Evolutionary conservation across 177 flowering plant genomes (phyloP), one percentile per base, ranked within the genome.

Genomic region (Telopea speciosissima): DNA sequence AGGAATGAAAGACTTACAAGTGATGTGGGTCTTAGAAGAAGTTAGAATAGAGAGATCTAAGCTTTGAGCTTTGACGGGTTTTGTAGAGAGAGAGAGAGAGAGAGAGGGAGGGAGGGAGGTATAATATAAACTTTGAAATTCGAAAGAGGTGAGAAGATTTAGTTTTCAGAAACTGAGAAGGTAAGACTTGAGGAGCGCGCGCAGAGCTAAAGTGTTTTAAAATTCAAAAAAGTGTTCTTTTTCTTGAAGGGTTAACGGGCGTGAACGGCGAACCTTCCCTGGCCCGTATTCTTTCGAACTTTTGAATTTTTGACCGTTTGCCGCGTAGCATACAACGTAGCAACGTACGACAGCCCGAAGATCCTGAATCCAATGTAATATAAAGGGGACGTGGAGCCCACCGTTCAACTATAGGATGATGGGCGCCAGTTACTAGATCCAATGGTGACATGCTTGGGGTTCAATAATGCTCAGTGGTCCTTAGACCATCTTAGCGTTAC

Each of bases 221-320:
- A 63, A 25, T 63, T 63, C 66, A 63, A 63, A 63, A 63, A 62
- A 26, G 42, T 16, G 66, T 59, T 22, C 22, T 59, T 24, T 23
- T 23, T 3, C 5, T 24, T 1, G 11, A 63, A 40, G 21, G 42
- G 42, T 63, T 63, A 28, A 63, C 66, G 40, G 66, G 66, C 22
- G 19, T 19, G 65, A 62, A 8, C 40, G 7, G 40, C 0, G 40
- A 62, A 24, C 40, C 65, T 26, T 24, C 21, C n/a, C 31, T 63
- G 40, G 66, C 66, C 42, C 66, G 66, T 40, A 3, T 63, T 63
- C 2, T 28, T 63, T 63, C 44, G 25, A 63, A 63, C 66, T 63
- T 63, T 17, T 8, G 42, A 63, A 28, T 16, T 28, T 63, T 28
- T 31, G 66, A 63, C 40, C 66, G 66, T 63, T 58, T 19, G 24